Percentiles rank a stretch among this genome's conserved stretches.
Evolutionary conservation across 148 eudicot species (phyloP).

Genomic region (Persicaria maculosa): DNA sequence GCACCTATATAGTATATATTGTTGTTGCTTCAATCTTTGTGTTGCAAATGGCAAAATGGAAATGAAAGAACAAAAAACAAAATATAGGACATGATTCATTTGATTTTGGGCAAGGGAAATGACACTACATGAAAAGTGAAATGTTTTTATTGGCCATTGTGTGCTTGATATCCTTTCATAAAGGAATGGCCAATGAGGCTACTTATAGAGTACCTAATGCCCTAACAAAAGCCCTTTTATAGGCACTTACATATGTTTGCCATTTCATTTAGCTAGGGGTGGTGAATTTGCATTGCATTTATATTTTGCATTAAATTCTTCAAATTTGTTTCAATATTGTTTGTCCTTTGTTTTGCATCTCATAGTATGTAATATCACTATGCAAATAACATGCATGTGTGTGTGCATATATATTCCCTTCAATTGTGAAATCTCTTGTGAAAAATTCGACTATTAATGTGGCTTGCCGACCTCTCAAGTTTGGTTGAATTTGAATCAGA

Average conservation of each 20-base stretch:
- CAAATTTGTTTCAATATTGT: neutral
- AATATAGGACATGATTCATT: neutral
- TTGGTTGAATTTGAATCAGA: too few species aligned
- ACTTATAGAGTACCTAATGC: conserved; percentile 5
- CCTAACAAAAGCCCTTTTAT: conserved; percentile 3
- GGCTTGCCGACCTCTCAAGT: too few species aligned
- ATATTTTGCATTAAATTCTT: neutral
- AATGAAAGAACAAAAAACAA: neutral
- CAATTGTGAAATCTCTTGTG: too few species aligned
- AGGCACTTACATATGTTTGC: conserved; percentile 13
- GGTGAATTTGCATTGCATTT: neutral
- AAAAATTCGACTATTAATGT: too few species aligned
- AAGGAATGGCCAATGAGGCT: conserved; percentile 10
- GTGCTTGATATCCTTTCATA: conserved; percentile 6
- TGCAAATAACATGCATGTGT: too few species aligned
- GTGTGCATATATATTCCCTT: too few species aligned
- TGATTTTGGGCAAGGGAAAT: conserved; percentile 10
- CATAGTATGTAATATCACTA: too few species aligned
- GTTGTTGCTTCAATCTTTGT: neutral
- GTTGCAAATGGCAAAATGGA: neutral
- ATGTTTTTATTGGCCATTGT: conserved; percentile 11
- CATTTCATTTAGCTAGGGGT: neutral
- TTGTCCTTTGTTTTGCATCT: neutral
- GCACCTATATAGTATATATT: neutral
- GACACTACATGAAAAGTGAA: conserved; percentile 12